phyloP scores from a whole-genome alignment of 1,284 basidiomycete species.

The Earliella scabrosa region DNA sequence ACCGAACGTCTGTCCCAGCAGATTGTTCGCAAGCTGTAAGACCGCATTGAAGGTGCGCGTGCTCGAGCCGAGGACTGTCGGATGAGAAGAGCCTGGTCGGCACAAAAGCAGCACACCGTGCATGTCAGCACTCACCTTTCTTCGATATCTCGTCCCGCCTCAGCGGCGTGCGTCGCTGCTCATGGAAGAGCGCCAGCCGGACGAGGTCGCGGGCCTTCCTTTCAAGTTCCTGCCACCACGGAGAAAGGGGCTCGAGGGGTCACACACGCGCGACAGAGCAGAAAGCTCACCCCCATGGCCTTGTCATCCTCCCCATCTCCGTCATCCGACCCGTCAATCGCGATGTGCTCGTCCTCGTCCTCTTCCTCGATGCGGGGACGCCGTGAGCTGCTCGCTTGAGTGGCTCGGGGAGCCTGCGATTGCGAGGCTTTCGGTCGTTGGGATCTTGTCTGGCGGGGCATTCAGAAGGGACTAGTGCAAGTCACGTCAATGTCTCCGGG shows the following conservation, averaged over 20 bases:
- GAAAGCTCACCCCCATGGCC: constrained; percentile 3
- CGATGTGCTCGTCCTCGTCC: constrained; percentile 24
- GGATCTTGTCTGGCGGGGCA: constrained; percentile 23
- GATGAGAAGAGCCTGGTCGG: background rate
- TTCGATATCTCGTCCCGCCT: constrained; percentile 79
- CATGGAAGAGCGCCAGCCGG: constrained; percentile 73
- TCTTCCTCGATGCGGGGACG: constrained; percentile 23
- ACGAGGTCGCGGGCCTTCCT: constrained; percentile 69
- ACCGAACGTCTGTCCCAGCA: constrained; percentile 64
- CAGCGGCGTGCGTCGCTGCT: constrained; percentile 63
- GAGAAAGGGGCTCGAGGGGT: background rate
- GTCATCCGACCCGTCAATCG: background rate
- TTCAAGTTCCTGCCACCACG: constrained; percentile 49
- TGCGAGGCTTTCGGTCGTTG: constrained; percentile 41
- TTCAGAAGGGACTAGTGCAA: too few species aligned
- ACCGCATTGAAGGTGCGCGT: constrained; percentile 61
- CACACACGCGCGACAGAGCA: background rate
- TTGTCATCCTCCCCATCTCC: constrained; percentile 11
- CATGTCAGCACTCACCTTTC: constrained; percentile 52
- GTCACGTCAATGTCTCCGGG: too few species aligned
- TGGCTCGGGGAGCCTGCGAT: constrained; percentile 31
- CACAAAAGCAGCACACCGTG: too few species aligned
- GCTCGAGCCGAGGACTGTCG: constrained; percentile 62
- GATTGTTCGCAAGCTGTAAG: constrained; percentile 60
- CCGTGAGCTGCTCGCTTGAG: constrained; percentile 14